phyloP scores from a whole-genome alignment of 2,329 filamentous ascomycete species.

The Beauveria caledonica region DNA sequence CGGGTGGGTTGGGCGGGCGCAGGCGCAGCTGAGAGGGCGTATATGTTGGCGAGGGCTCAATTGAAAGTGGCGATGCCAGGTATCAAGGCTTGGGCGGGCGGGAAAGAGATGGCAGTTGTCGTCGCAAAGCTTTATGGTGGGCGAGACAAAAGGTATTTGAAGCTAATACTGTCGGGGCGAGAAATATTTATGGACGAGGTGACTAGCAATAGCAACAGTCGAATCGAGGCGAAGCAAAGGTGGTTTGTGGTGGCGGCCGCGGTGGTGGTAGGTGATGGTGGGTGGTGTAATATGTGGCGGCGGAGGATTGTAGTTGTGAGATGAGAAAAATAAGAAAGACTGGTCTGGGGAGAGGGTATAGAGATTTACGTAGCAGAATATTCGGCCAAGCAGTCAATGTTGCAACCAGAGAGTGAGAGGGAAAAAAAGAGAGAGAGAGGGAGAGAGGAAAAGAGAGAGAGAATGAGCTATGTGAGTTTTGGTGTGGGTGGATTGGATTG shows the following conservation, averaged over 20 bases:
- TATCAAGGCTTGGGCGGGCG: background rate
- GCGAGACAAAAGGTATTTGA: background rate
- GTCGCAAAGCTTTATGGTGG: background rate
- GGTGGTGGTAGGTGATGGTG: background rate
- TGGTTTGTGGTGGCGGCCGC: background rate
- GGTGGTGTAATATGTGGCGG: background rate
- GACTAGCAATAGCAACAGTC: background rate
- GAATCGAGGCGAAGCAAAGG: slow-evolving; percentile 6
- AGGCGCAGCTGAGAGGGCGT: background rate
- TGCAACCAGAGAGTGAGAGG: background rate
- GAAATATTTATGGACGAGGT: background rate
- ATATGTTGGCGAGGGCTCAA: background rate
- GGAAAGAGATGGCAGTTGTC: background rate
- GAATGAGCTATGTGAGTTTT: slow-evolving; percentile 8
- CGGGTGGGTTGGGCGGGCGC: background rate
- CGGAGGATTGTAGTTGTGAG: background rate
- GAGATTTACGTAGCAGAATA: background rate
- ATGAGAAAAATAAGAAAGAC: background rate
- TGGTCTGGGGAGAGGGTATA: background rate
- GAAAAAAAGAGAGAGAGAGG: background rate
- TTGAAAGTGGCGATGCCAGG: background rate
- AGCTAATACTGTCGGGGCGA: background rate
- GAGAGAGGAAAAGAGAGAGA: background rate
- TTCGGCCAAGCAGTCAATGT: background rate
- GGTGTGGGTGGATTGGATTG: slow-evolving; percentile 10